Percentiles rank a stretch among this genome's conserved stretches.
phyloP scores from a whole-genome alignment of 441 rosid genomes.

The Pelargonium cotyledonis region DNA sequence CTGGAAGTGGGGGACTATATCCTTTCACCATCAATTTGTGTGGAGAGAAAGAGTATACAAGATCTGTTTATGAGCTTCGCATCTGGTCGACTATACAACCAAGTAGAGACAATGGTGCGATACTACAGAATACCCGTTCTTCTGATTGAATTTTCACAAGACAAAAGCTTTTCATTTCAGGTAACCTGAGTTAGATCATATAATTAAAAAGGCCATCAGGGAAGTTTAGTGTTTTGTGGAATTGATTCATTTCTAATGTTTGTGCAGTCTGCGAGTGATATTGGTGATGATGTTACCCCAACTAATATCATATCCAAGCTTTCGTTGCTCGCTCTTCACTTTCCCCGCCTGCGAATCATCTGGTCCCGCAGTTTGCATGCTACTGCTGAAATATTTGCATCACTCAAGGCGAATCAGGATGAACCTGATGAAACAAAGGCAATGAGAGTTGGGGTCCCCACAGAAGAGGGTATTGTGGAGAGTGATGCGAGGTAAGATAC shows the following conservation, averaged over 20 bases:
- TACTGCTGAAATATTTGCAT: slow-evolving; percentile 82
- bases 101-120: slow-evolving; percentile 84
- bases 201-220: slow-evolving; percentile 2
- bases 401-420: slow-evolving; percentile 85
- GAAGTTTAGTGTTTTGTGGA: slow-evolving; percentile 10
- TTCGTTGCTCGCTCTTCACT: slow-evolving; percentile 78
- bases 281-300: slow-evolving; percentile 90
- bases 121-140: slow-evolving; percentile 93
- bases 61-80: slow-evolving; percentile 92
- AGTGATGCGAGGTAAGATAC: slow-evolving; percentile 65
- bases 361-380: slow-evolving; percentile 98
- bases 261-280: slow-evolving; percentile 85
- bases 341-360: slow-evolving; percentile 78
- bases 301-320: slow-evolving; percentile 83
- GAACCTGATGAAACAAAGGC: slow-evolving; percentile 84
- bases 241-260: slow-evolving; percentile 15
- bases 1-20: slow-evolving; percentile 92
- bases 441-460: slow-evolving; percentile 85
- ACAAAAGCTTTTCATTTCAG: slow-evolving; percentile 98
- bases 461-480: slow-evolving; percentile 84
- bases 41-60: slow-evolving; percentile 90
- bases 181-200: slow-evolving; percentile 28
- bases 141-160: slow-evolving; percentile 91
- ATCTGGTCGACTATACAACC: slow-evolving; percentile 88
- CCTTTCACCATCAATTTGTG: slow-evolving; percentile 78